Evolutionary conservation across 2,329 filamentous ascomycete genomes (phyloP), one percentile per base, ranked within the genome.

Genomic region (Samsoniella hepiali): DNA sequence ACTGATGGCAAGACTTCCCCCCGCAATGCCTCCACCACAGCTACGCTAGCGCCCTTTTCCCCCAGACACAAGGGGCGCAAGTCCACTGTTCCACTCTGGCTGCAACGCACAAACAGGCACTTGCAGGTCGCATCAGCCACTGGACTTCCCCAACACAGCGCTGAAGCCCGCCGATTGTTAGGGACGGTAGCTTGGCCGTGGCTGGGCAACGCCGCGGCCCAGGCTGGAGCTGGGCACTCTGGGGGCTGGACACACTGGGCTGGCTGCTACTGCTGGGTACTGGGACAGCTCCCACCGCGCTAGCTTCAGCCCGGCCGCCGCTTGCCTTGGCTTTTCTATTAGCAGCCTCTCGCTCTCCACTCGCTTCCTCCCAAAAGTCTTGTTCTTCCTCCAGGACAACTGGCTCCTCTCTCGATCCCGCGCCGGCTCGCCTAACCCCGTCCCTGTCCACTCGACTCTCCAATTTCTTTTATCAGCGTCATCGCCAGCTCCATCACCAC

Each of bases 401-500:
- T 22, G 38, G 42, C 42, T 45, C 42, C 17, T 34, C 29, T 22
- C 38, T 61, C 49, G 49, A 61, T 61, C 58, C 58, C 50, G 58
- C 57, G 58, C 50, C 47, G 31, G 49, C 49, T 61, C 58, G 49
- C 58, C 42, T 51, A 50, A 57, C 53, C 54, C 61, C 61, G 42
- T 38, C 11, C 53, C 42, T 57, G 51, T 51, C 60, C 53, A 56
- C 60, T 63, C 9, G 29, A 38, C 60, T 51, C 53, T 63, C 61
- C 61, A 50, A 63, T 56, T 57, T 63, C 45, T 58, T 57, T 58
- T 53, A 63, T 40, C 45, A 57, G 53, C 54, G 61, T 63, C 61
- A 63, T 63, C 61, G 61, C 54, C 61, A n/a, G 49, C 61, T 50
- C 53, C 61, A 44, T 63, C 61, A 53, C 27, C 51, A 56, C 40